A percentile compares a stretch with the other conserved stretches of the same genome.
Evolutionary conservation across 2,329 filamentous ascomycete species (phyloP).

Genomic region (Neoarthrinium moseri): DNA sequence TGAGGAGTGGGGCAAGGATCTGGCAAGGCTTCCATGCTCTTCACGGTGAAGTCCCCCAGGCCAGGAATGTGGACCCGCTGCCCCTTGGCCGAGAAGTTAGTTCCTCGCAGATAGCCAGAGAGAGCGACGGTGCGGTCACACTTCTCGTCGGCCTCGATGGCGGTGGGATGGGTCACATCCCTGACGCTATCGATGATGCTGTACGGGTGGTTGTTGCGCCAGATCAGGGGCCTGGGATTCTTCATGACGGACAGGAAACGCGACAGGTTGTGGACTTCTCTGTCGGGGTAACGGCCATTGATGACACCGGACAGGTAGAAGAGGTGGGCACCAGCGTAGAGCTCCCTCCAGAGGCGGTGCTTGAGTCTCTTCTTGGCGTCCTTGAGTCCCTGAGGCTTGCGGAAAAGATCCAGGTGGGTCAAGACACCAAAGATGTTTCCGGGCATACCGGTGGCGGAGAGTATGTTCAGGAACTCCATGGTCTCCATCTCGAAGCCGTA

Average conservation of each 20-base stretch:
- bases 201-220: slow-evolving; percentile 96
- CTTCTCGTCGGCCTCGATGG: slow-evolving; percentile 82
- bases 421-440: slow-evolving; percentile 97
- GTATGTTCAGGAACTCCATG: slow-evolving; percentile 96
- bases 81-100: slow-evolving; percentile 84
- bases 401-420: slow-evolving; percentile 93
- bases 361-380: slow-evolving; percentile 96
- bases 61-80: slow-evolving; percentile 91
- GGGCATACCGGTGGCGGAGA: slow-evolving; percentile 95
- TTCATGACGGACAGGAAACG: slow-evolving; percentile 99
- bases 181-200: slow-evolving; percentile 90
- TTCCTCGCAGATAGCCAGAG: slow-evolving; percentile 91
- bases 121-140: slow-evolving; percentile 89
- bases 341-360: slow-evolving; percentile 91
- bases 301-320: slow-evolving; percentile 97
- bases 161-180: slow-evolving; percentile 90
- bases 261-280: slow-evolving; percentile 93
- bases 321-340: slow-evolving; percentile 94
- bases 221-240: slow-evolving; percentile 92
- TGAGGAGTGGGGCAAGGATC: slow-evolving; percentile 94
- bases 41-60: slow-evolving; percentile 82
- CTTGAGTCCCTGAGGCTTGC: slow-evolving; percentile 87
- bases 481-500: slow-evolving; percentile 99
- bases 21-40: slow-evolving; percentile 80
- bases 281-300: slow-evolving; percentile 93